Evolutionary conservation across 257 asterid genomes (phyloP).

Genomic region (Plantago major): DNA sequence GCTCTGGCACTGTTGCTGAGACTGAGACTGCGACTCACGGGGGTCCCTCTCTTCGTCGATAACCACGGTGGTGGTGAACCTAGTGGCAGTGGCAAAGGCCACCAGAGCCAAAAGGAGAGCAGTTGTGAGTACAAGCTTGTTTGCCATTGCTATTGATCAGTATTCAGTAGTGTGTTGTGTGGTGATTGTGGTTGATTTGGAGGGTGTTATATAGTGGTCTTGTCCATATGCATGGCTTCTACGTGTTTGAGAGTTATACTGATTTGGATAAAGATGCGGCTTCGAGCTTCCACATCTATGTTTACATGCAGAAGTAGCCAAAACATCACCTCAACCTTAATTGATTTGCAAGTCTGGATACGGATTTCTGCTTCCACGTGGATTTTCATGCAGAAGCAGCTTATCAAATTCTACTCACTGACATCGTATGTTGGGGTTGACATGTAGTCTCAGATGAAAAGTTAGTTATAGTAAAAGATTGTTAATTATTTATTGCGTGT

Average conservation of each 20-base stretch:
- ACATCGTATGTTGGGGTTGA: too few species aligned
- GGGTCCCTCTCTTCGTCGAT: slow-evolving; percentile 24
- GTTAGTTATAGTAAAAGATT: too few species aligned
- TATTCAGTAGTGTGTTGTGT: neutral
- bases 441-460: too few species aligned
- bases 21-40: neutral
- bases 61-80: slow-evolving; percentile 33
- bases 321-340: neutral
- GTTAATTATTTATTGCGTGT: too few species aligned
- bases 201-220: slow-evolving; percentile 22
- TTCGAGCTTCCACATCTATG: slow-evolving; percentile 26
- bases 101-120: slow-evolving; percentile 37
- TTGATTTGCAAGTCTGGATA: neutral
- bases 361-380: slow-evolving; percentile 27
- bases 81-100: slow-evolving; percentile 32
- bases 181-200: neutral
- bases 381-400: slow-evolving; percentile 19
- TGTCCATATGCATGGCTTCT: slow-evolving; percentile 27
- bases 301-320: slow-evolving; percentile 27
- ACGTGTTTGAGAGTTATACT: slow-evolving; percentile 29
- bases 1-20: slow-evolving; percentile 27
- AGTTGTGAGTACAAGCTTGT: slow-evolving; percentile 28
- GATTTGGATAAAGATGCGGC: slow-evolving; percentile 6
- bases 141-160: slow-evolving; percentile 24
- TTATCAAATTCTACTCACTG: neutral